Conservation (phyloP, 2,329 filamentous ascomycete species). For the Clarireedia homoeocarpa region DNA sequence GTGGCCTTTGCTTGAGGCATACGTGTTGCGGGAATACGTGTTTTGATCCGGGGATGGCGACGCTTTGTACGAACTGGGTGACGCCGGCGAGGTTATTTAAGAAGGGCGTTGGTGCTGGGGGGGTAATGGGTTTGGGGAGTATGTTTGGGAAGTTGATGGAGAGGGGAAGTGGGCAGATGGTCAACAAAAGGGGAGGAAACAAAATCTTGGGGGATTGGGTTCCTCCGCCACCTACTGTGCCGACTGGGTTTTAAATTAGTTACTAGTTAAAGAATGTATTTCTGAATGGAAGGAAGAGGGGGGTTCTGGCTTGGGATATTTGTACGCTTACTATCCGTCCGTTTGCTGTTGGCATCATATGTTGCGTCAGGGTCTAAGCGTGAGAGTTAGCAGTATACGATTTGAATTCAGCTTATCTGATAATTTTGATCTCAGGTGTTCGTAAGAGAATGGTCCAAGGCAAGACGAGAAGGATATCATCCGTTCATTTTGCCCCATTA, state of each 20-base stretch:
- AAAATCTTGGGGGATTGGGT: not conserved
- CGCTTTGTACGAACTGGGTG: not conserved
- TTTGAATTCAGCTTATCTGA: too few species aligned
- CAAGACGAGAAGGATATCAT: too few species aligned
- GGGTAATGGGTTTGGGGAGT: not conserved
- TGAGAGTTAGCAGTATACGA: too few species aligned
- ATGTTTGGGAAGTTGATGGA: not conserved
- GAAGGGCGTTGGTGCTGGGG: not conserved
- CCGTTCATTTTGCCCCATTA: too few species aligned
- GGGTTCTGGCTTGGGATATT: too few species aligned
- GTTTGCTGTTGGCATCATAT: too few species aligned
- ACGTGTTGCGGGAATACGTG: conserved; percentile 1
- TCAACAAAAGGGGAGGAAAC: not conserved
- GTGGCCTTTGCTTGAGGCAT: not conserved
- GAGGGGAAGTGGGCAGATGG: not conserved
- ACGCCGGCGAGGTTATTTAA: not conserved
- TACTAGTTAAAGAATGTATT: not conserved
- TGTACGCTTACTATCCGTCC: too few species aligned
- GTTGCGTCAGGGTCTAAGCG: too few species aligned
- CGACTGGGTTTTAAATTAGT: not conserved
- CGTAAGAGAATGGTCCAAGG: too few species aligned
- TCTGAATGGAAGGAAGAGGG: not conserved
- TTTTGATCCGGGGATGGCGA: not conserved
- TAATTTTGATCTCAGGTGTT: too few species aligned
- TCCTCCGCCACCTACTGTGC: not conserved